Percentiles rank a stretch among this genome's conserved stretches.
These are phyloP conservation scores for Yamadazyma triangularis DNA, from an alignment of 1,139 yeast genomes.

Conservation along the genomic window DNA sequence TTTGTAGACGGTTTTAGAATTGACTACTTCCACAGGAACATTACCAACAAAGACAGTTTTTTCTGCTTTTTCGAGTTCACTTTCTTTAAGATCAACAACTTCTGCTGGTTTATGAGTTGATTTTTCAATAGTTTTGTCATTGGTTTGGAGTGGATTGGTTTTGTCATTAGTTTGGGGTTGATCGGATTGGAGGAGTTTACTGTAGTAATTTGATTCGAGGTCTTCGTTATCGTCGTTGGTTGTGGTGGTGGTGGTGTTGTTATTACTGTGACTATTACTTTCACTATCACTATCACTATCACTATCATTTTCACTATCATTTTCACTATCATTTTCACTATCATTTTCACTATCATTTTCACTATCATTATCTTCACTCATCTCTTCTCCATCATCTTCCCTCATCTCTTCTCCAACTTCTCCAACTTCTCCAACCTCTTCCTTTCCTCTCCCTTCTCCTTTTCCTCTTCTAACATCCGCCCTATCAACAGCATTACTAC, in stretches of 20 bases:
- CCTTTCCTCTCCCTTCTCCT: too few relatives aligned
- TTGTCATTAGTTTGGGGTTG: slow-evolving; percentile 9
- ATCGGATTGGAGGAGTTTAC: slow-evolving; percentile 30
- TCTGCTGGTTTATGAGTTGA: slow-evolving; percentile 21
- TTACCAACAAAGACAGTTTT: slow-evolving; percentile 90
- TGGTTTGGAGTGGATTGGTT: slow-evolving; percentile 7
- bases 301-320: slow-evolving; percentile 8
- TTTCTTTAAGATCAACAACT: slow-evolving; percentile 52
- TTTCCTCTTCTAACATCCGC: slow-evolving; percentile 7
- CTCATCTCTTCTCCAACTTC: not conserved
- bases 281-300: too few relatives aligned
- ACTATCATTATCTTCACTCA: too few relatives aligned
- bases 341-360: too few relatives aligned
- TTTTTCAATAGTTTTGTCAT: slow-evolving; percentile 10
- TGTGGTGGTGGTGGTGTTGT: slow-evolving; percentile 11
- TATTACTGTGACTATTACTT: too few relatives aligned
- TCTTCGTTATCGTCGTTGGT: slow-evolving; percentile 37
- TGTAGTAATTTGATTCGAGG: slow-evolving; percentile 44
- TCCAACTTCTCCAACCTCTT: slow-evolving; percentile 3
- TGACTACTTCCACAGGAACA: slow-evolving; percentile 60
- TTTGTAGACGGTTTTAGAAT: slow-evolving; percentile 58
- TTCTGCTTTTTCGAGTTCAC: slow-evolving; percentile 80
- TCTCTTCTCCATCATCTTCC: not conserved
- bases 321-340: slow-evolving; percentile 5
- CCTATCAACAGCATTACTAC: slow-evolving; percentile 6